Percentiles rank a stretch among this genome's conserved stretches.
Evolutionary conservation across 2,329 filamentous ascomycete genomes (phyloP).

Genomic region (Dactylellina drechsleri): DNA sequence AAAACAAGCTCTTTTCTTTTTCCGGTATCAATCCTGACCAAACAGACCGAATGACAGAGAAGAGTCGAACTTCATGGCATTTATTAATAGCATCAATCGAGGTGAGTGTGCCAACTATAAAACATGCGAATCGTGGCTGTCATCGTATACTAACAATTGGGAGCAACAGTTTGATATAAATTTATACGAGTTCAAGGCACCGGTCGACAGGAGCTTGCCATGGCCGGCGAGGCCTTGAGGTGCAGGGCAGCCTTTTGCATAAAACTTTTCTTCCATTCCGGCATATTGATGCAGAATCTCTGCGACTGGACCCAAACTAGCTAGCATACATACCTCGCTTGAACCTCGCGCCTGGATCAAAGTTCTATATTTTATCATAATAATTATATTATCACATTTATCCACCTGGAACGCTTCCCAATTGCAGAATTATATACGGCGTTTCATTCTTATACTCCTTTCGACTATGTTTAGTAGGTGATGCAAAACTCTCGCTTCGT

Average conservation of each 20-base stretch:
- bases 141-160: neutral
- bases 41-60: too few species aligned
- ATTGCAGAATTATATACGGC: conserved; percentile 4
- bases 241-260: neutral
- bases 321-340: conserved; percentile 22
- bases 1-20: too few species aligned
- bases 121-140: neutral
- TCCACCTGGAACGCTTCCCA: conserved; percentile 33
- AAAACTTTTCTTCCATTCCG: neutral
- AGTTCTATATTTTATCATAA: too few species aligned
- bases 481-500: conserved; percentile 43
- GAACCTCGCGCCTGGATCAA: conserved; percentile 6
- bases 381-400: conserved; percentile 16
- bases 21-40: too few species aligned
- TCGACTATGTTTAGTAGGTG: conserved; percentile 42
- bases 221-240: neutral
- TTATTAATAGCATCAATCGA: too few species aligned
- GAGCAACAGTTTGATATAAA: neutral
- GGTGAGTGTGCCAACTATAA: too few species aligned
- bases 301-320: too few species aligned
- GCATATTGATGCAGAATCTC: conserved; percentile 22
- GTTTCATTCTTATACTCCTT: conserved; percentile 4
- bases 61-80: too few species aligned
- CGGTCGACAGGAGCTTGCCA: neutral
- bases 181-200: neutral